These are phyloP conservation scores for Cyathus striatus DNA, from an alignment of 768 basidiomycete genomes.

Conservation along the genomic window DNA sequence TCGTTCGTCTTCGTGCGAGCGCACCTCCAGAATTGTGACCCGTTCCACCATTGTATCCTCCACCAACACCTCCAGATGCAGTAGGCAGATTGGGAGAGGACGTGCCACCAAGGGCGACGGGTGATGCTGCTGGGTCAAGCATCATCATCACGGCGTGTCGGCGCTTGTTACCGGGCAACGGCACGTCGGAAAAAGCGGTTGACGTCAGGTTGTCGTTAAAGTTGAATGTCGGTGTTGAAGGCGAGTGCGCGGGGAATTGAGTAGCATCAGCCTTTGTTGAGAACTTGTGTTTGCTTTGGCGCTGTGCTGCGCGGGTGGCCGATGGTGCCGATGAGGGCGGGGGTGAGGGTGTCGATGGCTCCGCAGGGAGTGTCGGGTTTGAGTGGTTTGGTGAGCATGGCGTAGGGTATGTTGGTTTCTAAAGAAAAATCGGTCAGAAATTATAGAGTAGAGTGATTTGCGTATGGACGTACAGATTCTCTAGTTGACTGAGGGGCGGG, in stretches of 20 bases:
- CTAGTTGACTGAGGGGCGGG: slow-evolving; percentile 11
- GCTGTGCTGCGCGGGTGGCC: slow-evolving; percentile 14
- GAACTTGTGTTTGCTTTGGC: slow-evolving; percentile 15
- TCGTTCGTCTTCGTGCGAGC: slow-evolving; percentile 45
- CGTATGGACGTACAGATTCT: slow-evolving; percentile 29
- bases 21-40: slow-evolving; percentile 10
- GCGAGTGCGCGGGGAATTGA: slow-evolving; percentile 8
- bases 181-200: slow-evolving; percentile 32
- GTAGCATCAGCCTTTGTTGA: slow-evolving; percentile 9
- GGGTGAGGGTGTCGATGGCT: slow-evolving; percentile 28
- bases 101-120: slow-evolving; percentile 29
- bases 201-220: slow-evolving; percentile 21
- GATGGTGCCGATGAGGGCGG: slow-evolving; percentile 23
- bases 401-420: slow-evolving; percentile 22
- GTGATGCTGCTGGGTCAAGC: slow-evolving; percentile 48
- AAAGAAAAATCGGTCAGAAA: slow-evolving; percentile 1
- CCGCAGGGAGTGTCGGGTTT: slow-evolving; percentile 13
- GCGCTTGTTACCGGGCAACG: slow-evolving; percentile 62
- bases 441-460: background rate
- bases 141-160: slow-evolving; percentile 79
- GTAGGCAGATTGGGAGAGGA: background rate
- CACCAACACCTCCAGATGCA: background rate
- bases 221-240: slow-evolving; percentile 13
- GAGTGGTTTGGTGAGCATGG: slow-evolving; percentile 20
- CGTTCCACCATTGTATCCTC: slow-evolving; percentile 16